Conservation (phyloP, 495 filamentous ascomycete species). For the Penicillium pancosmium region DNA sequence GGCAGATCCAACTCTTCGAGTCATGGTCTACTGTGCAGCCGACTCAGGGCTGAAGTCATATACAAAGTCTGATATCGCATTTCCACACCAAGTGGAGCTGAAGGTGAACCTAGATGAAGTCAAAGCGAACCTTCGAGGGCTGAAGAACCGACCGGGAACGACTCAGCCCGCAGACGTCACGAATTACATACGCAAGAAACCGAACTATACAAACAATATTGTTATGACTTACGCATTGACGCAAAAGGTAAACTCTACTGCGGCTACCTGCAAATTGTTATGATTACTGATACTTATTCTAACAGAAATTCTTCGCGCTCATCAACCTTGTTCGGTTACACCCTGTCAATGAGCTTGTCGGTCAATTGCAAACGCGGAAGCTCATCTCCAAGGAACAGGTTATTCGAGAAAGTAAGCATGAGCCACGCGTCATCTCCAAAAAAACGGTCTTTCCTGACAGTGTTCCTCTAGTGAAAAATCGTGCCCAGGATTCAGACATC, state of each 20-base stretch:
- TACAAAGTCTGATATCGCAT: slow-evolving; percentile 73
- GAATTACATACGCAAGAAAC: slow-evolving; percentile 65
- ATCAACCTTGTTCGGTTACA: slow-evolving; percentile 73
- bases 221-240: slow-evolving; percentile 92
- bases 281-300: background rate
- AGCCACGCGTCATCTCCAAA: no score
- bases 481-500: slow-evolving; percentile 84
- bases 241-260: slow-evolving; percentile 62
- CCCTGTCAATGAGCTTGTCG: slow-evolving; percentile 72
- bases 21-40: slow-evolving; percentile 83
- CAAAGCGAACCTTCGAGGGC: slow-evolving; percentile 84
- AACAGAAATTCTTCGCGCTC: slow-evolving; percentile 75
- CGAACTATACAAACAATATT: slow-evolving; percentile 73
- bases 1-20: slow-evolving; percentile 55
- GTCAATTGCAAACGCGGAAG: slow-evolving; percentile 63
- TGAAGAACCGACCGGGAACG: slow-evolving; percentile 94
- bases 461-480: slow-evolving; percentile 64
- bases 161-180: slow-evolving; percentile 93
- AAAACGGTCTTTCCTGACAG: background rate
- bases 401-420: slow-evolving; percentile 74
- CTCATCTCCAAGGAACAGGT: slow-evolving; percentile 81
- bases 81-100: slow-evolving; percentile 89
- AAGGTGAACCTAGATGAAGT: slow-evolving; percentile 86
- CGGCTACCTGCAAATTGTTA: background rate
- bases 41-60: slow-evolving; percentile 55